A percentile compares a stretch with the other conserved stretches of the same genome.
Evolutionary conservation across 2,329 filamentous ascomycete genomes (phyloP).

Genomic region (Hypoxylon sp.): DNA sequence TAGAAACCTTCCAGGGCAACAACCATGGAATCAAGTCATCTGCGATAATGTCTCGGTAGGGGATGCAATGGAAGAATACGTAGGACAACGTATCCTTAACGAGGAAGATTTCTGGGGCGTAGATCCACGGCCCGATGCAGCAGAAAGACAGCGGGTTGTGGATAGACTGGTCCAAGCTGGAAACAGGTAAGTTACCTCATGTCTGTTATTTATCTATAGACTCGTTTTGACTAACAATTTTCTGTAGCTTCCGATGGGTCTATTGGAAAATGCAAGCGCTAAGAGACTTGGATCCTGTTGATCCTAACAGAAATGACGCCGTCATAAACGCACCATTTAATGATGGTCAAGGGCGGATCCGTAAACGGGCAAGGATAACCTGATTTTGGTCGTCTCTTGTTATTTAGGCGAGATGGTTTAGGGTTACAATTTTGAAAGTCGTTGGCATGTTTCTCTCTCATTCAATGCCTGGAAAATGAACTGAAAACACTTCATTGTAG

Average conservation of each 20-base stretch:
- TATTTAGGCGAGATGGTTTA: too few species aligned
- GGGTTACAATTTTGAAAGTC: too few species aligned
- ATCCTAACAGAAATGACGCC: background rate
- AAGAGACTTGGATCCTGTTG: background rate
- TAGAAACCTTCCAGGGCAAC: background rate
- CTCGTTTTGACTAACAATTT: background rate
- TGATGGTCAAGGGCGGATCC: background rate
- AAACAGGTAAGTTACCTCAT: background rate
- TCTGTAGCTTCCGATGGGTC: background rate
- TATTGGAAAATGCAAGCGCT: conserved; percentile 5
- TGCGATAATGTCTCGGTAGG: background rate
- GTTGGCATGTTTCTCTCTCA: too few species aligned
- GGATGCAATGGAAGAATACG: background rate
- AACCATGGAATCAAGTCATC: background rate
- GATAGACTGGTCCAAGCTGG: background rate
- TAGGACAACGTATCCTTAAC: background rate
- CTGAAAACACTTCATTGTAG: too few species aligned
- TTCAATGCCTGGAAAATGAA: too few species aligned
- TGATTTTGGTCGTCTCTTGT: too few species aligned
- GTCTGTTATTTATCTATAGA: background rate
- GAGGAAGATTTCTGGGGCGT: background rate
- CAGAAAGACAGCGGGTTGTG: background rate
- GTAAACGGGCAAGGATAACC: background rate
- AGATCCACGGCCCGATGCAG: background rate
- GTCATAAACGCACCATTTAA: background rate